Evolutionary conservation across 106 monocot genomes (phyloP), one percentile per base, ranked within the genome.

Genomic region (Apostasia shenzhenica): DNA sequence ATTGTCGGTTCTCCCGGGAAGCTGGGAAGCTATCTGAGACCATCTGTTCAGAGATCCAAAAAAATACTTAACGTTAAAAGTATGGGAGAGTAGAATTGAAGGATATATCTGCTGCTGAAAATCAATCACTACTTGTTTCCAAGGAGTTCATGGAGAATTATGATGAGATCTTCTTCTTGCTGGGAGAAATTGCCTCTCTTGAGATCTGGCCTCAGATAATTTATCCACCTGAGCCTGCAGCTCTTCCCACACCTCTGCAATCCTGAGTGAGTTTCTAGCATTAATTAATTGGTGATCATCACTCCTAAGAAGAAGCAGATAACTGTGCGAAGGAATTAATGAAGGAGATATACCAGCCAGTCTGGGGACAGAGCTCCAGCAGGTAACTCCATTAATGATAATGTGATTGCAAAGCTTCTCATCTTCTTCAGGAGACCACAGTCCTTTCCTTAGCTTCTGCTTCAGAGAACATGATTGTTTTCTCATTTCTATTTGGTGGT

Each of bases 211-310:
- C 90, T 84, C 56, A 94, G 70, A 70, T 94, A 94, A 53, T 94
- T 94, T 54, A 90, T 90, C 94, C 94, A 94, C 51, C 94, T 81
- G 54, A 94, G 55, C 51, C 94, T 79, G 73, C 94, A 94, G 66
- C 94, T 94, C 81, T 94, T 94, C 48, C 94, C 94, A 75, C 94
- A 94, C 70, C 94, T 87, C 80, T 94, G 90, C 59, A 94, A 72
- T 45, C 89, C 93, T 92, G 83, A 55, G 43, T 69, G 55, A 26
- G 6, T 4, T 42, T 54, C 41, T 50, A 26, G 26, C 26, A 26
- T 26, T 26, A 26, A 26, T 26, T 26, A 26, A 26, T 26, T 26
- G 26, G 26, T 26, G 26, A 26, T 26, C 26, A 26, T 26, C 26
- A 26, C 26, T 26, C 26, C 26, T 26, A 26, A 26, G 26, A 26